These are phyloP conservation scores for Oxytropis ochrocephala DNA, from an alignment of 306 rosid genomes.

Conservation along the genomic window DNA sequence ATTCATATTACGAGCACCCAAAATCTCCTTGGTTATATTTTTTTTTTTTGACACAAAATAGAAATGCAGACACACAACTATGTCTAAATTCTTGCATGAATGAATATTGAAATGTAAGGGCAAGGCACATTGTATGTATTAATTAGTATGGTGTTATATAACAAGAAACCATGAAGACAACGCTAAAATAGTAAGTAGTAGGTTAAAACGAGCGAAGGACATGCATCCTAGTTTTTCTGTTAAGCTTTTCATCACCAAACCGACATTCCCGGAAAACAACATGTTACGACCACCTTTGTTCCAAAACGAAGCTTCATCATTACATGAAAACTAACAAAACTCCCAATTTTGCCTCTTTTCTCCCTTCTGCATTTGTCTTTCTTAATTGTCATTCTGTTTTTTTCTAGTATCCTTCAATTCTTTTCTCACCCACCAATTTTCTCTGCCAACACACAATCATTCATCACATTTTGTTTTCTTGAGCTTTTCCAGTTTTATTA, in stretches of 20 bases:
- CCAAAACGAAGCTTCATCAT: conserved; percentile 11
- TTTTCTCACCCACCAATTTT: background rate
- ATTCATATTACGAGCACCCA: too few species aligned
- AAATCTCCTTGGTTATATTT: too few species aligned
- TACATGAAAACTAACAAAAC: background rate
- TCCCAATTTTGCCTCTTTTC: background rate
- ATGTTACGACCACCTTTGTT: conserved; percentile 15
- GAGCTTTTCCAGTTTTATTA: background rate
- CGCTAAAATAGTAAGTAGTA: conserved; percentile 21
- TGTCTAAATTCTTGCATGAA: too few species aligned
- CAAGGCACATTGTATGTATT: too few species aligned
- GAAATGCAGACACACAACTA: too few species aligned
- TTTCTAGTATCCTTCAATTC: background rate
- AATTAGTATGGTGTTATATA: too few species aligned
- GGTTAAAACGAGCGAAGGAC: conserved; percentile 14
- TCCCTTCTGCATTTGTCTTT: conserved; percentile 21
- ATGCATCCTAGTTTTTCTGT: conserved; percentile 23
- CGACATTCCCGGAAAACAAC: conserved; percentile 29
- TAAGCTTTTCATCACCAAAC: background rate
- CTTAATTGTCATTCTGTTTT: background rate
- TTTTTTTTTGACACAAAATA: too few species aligned
- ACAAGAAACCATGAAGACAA: background rate
- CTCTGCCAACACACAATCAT: background rate
- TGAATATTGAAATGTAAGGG: too few species aligned
- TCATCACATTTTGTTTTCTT: background rate